Base-by-base conservation (phyloP, 345 rosid genomes). In the Rhodamnia rubescens region DNA sequence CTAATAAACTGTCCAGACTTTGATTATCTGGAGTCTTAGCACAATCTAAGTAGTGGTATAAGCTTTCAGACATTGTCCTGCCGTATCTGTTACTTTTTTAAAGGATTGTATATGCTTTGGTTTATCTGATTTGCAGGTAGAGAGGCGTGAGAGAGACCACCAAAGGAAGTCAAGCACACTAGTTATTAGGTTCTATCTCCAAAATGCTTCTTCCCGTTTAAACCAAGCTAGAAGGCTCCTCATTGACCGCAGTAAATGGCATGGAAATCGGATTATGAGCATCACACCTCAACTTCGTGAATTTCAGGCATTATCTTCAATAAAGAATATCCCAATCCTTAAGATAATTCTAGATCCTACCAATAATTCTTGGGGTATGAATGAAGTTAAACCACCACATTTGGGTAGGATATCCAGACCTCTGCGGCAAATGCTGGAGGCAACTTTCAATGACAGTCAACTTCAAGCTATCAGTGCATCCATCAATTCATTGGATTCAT, bases 221-320 rank as follows among this genome's bases (percentile, higher is more conserved):
- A 94, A 97, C 90, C 98, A 93, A 93, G 99, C 96, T 81, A 94
- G 99, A 92, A 92, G 90, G 92, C 93, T 93, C 85, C 95, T 97
- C 88, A 88, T 94, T 89, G 99, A 97, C 84, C 98, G 98, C 82
- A 97, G 98, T 88, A 96, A 95, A 92, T 97, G 99, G 99, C 96
- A 94, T 93, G 98, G 96, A 83, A 90, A 94, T 91, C 93, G 93
- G 42, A 92, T 97, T 81, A 91, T 97, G 96, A 95, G 95, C 89
- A 93, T 95, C 83, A 95, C 96, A 54, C 93, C 99, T 83, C 98
- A 97, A 90, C 92, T 95, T 87, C 93, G 99, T 83, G 99, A 97
- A 91, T 95, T 97, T 92, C 99, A 95, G 87, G 99, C 95, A 86
- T 84, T 97, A 88, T 94, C 99, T 85, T 92, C 94, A 32, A 81